Evolutionary conservation across 768 basidiomycete genomes (phyloP).

Genomic region (Obba rivulosa): DNA sequence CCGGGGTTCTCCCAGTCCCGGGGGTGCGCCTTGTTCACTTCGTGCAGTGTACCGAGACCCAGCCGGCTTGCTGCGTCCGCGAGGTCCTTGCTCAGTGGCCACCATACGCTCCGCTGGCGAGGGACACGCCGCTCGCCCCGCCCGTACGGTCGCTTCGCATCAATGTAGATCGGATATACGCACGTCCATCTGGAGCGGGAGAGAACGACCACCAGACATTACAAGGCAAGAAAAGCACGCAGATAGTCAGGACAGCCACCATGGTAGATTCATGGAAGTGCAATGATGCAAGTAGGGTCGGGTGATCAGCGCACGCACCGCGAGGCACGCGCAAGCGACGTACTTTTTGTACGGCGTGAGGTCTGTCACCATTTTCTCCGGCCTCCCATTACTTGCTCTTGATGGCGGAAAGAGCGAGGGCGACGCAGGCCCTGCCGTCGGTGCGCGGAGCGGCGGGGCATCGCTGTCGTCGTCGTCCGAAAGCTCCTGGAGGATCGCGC

Average conservation of each 20-base stretch:
- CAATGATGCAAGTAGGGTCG: neutral
- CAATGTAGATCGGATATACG: conserved; percentile 95
- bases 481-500: conserved; percentile 79
- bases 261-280: conserved; percentile 5
- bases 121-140: conserved; percentile 79
- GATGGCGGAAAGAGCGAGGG: conserved; percentile 29
- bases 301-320: neutral
- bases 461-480: conserved; percentile 42
- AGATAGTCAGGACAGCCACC: no score
- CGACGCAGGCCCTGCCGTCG: conserved; percentile 49
- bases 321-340: conserved; percentile 21
- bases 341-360: conserved; percentile 83
- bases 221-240: no score
- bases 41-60: conserved; percentile 78
- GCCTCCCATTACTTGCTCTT: conserved; percentile 16
- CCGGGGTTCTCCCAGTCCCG: conserved; percentile 99
- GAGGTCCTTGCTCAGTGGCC: conserved; percentile 93
- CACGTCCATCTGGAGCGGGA: conserved; percentile 72
- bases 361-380: conserved; percentile 50
- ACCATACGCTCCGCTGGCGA: conserved; percentile 80
- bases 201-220: no score
- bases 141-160: conserved; percentile 87
- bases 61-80: conserved; percentile 75
- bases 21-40: conserved; percentile 88
- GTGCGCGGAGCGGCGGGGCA: neutral